Evolutionary conservation across 768 basidiomycete genomes (phyloP).

Genomic region (Mycena leptocephala): DNA sequence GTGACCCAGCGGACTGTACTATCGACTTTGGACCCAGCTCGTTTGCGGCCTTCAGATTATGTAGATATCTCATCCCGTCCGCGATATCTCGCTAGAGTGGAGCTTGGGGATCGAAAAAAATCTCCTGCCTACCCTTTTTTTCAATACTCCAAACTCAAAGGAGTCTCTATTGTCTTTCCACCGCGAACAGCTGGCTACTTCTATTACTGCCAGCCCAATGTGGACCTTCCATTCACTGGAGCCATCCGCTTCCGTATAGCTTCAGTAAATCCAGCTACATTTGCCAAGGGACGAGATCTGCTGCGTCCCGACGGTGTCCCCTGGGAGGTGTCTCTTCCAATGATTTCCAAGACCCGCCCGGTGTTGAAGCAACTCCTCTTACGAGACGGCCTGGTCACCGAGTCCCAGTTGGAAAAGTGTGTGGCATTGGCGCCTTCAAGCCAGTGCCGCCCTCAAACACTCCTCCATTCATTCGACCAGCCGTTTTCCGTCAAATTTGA

Average conservation of each 20-base stretch:
- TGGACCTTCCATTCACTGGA: neutral
- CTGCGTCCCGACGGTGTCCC: conserved; percentile 6
- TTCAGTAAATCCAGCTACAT: neutral
- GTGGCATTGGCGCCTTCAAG: neutral
- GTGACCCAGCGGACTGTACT: neutral
- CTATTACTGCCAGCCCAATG: conserved; percentile 23
- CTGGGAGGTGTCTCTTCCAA: conserved; percentile 8
- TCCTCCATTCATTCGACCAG: conserved; percentile 24
- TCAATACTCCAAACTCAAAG: neutral
- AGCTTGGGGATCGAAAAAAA: neutral
- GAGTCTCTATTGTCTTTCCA: neutral
- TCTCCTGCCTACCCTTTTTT: neutral
- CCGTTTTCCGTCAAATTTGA: conserved; percentile 17
- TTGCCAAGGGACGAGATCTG: conserved; percentile 14
- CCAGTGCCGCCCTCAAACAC: neutral
- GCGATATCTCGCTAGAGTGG: neutral
- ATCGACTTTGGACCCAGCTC: conserved; percentile 6
- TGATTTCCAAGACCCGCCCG: neutral
- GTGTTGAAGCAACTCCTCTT: conserved; percentile 6
- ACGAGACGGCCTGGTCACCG: conserved; percentile 19
- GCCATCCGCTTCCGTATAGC: conserved; percentile 28
- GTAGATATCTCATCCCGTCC: neutral
- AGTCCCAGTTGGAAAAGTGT: neutral
- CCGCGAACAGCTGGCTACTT: conserved; percentile 29
- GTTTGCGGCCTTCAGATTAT: neutral